Percentiles rank a stretch among this genome's conserved stretches.
Conservation (phyloP, 2,329 filamentous ascomycete genomes). For the Phoma herbarum region DNA sequence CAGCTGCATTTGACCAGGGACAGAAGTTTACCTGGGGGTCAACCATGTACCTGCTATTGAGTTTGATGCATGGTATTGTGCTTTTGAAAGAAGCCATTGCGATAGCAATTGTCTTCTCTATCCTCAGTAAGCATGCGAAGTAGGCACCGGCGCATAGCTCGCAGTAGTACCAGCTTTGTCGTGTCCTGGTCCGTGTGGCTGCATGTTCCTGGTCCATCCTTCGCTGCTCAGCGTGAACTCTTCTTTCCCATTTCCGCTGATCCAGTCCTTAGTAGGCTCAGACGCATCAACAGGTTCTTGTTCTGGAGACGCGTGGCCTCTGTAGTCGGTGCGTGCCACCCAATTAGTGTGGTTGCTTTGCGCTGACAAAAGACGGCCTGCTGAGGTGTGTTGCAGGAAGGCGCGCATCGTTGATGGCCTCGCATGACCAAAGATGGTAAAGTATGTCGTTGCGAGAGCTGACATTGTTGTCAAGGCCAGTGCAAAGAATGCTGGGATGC, state of each 20-base stretch:
- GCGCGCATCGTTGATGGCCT: not conserved
- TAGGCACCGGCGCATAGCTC: slow-evolving; percentile 1
- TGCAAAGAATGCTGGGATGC: not conserved
- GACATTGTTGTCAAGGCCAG: not conserved
- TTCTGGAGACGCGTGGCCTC: not conserved
- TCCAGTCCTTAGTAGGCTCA: not conserved
- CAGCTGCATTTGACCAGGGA: too few species aligned
- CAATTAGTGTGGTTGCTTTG: not conserved
- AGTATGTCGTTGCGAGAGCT: not conserved
- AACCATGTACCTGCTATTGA: not conserved
- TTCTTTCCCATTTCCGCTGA: not conserved
- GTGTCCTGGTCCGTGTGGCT: not conserved
- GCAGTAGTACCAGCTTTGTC: not conserved
- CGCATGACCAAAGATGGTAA: not conserved
- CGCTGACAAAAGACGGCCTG: not conserved
- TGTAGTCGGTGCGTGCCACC: too few species aligned
- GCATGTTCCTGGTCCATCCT: not conserved
- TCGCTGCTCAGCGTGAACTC: not conserved
- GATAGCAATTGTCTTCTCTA: not conserved
- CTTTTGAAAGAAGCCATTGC: not conserved
- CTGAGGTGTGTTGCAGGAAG: not conserved
- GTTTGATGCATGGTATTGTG: not conserved
- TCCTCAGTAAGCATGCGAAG: not conserved
- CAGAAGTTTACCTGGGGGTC: too few species aligned
- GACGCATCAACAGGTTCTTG: not conserved